Percentiles rank a stretch among this genome's conserved stretches.
phyloP scores from a whole-genome alignment of 352 stramenopile genomes.

The Phytopythium montanum region DNA sequence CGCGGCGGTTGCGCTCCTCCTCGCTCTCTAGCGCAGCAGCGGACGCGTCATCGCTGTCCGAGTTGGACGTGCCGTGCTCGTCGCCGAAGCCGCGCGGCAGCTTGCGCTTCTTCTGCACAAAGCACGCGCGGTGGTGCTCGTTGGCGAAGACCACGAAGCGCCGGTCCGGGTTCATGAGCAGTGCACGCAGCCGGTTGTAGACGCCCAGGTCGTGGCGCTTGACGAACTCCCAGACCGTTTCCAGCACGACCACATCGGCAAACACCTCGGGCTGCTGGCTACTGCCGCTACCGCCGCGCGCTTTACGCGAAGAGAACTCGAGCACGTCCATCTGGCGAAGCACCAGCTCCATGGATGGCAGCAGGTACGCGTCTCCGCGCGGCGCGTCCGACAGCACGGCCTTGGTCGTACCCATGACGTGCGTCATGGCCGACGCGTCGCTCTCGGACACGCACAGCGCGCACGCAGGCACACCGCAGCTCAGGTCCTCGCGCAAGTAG shows the following conservation, averaged over 20 bases:
- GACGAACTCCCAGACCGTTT: constrained; percentile 90
- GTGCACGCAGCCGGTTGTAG: constrained; percentile 85
- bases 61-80: constrained; percentile 28
- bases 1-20: constrained; percentile 84
- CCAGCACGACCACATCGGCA: constrained; percentile 85
- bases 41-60: constrained; percentile 17
- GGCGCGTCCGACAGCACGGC: constrained; percentile 52
- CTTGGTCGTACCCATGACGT: constrained; percentile 56
- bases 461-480: constrained; percentile 63
- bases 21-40: constrained; percentile 31
- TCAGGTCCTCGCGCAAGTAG: constrained; percentile 88
- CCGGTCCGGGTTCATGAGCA: constrained; percentile 80
- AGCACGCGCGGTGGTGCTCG: constrained; percentile 86
- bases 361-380: constrained; percentile 56
- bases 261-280: constrained; percentile 42
- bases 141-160: constrained; percentile 94
- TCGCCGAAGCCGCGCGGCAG: constrained; percentile 21
- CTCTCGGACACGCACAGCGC: constrained; percentile 52
- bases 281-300: too few species aligned
- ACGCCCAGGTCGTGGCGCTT: constrained; percentile 85
- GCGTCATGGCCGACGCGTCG: constrained; percentile 48
- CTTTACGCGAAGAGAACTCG: constrained; percentile 74
- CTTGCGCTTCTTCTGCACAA: constrained; percentile 52
- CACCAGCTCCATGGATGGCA: constrained; percentile 89
- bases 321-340: constrained; percentile 90